These are phyloP conservation scores for Tylopilus orsonianus DNA, from an alignment of 1,284 basidiomycete species.

Conservation along the genomic window DNA sequence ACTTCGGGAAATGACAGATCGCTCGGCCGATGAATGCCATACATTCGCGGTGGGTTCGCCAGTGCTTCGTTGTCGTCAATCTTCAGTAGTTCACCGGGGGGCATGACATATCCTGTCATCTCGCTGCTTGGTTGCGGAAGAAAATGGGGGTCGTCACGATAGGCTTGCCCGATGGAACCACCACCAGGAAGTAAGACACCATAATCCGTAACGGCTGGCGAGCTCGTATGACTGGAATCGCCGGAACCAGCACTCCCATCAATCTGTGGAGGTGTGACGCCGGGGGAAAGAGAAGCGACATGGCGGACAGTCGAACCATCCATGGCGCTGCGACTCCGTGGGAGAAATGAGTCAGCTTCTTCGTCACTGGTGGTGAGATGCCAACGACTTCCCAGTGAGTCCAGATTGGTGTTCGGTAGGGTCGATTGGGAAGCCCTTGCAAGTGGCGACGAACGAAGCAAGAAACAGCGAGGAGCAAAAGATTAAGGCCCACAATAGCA, in stretches of 20 bases:
- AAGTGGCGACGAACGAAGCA: constrained; percentile 51
- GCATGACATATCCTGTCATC: constrained; percentile 27
- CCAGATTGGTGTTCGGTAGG: too few species aligned
- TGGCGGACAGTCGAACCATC: constrained; percentile 27
- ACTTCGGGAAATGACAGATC: constrained; percentile 28
- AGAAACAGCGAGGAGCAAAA: constrained; percentile 51
- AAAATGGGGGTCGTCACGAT: constrained; percentile 24
- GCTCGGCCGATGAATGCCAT: constrained; percentile 24
- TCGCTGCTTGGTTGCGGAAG: constrained; percentile 32
- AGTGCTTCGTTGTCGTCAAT: constrained; percentile 31
- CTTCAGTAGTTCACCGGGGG: constrained; percentile 31
- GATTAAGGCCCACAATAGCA: constrained; percentile 37
- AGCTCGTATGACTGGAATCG: constrained; percentile 22
- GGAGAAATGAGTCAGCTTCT: too few species aligned
- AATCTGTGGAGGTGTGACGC: constrained; percentile 29
- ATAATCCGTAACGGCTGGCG: too few species aligned
- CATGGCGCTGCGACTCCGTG: too few species aligned
- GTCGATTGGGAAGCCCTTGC: constrained; percentile 36
- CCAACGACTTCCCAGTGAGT: constrained; percentile 54
- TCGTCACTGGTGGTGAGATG: constrained; percentile 49
- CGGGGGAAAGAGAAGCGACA: constrained; percentile 33
- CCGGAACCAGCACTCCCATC: constrained; percentile 32
- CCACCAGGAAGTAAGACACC: constrained; percentile 33
- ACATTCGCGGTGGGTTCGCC: constrained; percentile 27
- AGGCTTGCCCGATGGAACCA: constrained; percentile 35